Conservation (phyloP, 1,284 basidiomycete genomes). For the Mycosarcoma maydis region DNA sequence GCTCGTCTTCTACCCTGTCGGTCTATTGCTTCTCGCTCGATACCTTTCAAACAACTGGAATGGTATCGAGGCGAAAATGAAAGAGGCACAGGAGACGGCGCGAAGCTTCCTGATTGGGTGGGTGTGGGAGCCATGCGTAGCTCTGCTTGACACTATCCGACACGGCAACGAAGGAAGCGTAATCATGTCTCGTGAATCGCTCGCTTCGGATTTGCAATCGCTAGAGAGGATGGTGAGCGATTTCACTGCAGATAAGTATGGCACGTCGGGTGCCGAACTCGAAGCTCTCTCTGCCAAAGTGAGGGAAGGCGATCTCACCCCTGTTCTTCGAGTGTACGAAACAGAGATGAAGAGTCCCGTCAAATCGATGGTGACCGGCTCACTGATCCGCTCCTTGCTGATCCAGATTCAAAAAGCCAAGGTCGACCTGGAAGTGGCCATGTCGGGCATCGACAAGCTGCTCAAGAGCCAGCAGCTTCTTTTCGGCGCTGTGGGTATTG, state of each 20-base stretch:
- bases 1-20: constrained; percentile 54
- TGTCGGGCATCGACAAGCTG: constrained; percentile 87
- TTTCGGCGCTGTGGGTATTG: constrained; percentile 95
- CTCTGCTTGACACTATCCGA: constrained; percentile 83
- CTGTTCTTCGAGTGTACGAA: constrained; percentile 89
- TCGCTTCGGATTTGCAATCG: constrained; percentile 83
- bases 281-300: constrained; percentile 76
- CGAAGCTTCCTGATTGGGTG: constrained; percentile 82
- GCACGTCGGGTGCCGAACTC: constrained; percentile 73
- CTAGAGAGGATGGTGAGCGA: constrained; percentile 91
- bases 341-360: constrained; percentile 86
- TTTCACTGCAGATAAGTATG: constrained; percentile 81
- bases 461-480: constrained; percentile 94
- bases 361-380: constrained; percentile 81
- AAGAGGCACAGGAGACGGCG: constrained; percentile 77
- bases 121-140: constrained; percentile 86
- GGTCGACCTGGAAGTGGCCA: constrained; percentile 88
- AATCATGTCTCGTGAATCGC: constrained; percentile 76
- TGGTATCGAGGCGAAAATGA: constrained; percentile 68
- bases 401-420: constrained; percentile 98
- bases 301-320: constrained; percentile 83
- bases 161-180: constrained; percentile 77
- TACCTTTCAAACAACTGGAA: constrained; percentile 53
- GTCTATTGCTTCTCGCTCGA: constrained; percentile 31
- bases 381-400: constrained; percentile 83